Percentiles rank a stretch among this genome's conserved stretches.
phyloP scores from a whole-genome alignment of 495 filamentous ascomycete genomes.

The Parathielavia appendiculata region DNA sequence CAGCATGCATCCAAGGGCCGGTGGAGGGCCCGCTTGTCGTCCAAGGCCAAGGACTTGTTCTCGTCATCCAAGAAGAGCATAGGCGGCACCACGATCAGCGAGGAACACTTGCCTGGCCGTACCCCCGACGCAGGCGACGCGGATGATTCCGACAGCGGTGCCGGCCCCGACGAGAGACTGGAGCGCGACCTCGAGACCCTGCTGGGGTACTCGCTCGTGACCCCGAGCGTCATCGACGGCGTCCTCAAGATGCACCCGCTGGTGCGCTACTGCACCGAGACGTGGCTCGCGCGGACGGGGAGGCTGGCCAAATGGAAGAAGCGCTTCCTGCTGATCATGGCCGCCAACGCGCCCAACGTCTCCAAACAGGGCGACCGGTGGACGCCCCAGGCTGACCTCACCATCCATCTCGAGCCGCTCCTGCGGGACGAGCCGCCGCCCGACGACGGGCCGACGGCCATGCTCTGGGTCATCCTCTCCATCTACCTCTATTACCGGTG shows the following conservation, averaged over 20 bases:
- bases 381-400: background rate
- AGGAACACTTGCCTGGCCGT: too few species aligned
- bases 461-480: background rate
- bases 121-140: too few species aligned
- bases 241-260: constrained; percentile 9
- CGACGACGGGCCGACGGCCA: background rate
- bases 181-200: background rate
- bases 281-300: background rate
- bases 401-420: background rate
- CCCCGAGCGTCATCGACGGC: background rate
- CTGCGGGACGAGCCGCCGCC: background rate
- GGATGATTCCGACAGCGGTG: background rate
- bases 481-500: background rate
- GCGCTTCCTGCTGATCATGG: background rate
- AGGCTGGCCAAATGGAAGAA: background rate
- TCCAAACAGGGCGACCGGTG: background rate
- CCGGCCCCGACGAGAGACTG: background rate
- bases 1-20: background rate
- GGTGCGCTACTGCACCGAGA: constrained; percentile 6
- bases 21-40: background rate
- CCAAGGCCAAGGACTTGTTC: background rate
- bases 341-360: background rate
- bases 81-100: too few species aligned
- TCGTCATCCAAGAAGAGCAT: background rate
- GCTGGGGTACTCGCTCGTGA: constrained; percentile 1